Base-by-base conservation (phyloP, 805 yeast genomes). In the Yamadazyma akitaensis region DNA sequence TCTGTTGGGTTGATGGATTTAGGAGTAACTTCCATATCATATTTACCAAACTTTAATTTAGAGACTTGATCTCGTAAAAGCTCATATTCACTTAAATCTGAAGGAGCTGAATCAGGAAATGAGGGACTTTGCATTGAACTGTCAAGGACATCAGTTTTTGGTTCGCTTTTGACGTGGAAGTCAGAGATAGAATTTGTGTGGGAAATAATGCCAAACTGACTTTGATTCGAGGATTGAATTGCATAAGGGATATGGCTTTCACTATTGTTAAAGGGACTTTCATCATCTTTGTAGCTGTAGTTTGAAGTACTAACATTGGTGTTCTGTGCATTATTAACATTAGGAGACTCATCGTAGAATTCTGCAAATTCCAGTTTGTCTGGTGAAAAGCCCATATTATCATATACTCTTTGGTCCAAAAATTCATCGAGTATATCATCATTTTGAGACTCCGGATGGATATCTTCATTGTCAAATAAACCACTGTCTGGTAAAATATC, bases 381-480 rank as follows among this genome's bases (percentile, higher is more conserved):
- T 13, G 53, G 52, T 6, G 51, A 44, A 38, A 44, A 34, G 11
- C 43, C 36, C 41, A 45, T 42, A 34, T 40, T 42, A 26, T 76
- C 80, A 49, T 75, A 77, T 9, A 77, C 74, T 45, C 81, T 62
- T 51, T 77, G 75, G 55, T 79, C 82, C 44, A 79, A 63, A 46
- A 79, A 78, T 56, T 81, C 85, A 54, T 79, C 83, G 38, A 81
- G 57, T 31, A 81, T 69, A 50, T 81, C 84, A 18, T 70, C 75
- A 32, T 71, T 72, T 16, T 17, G 16, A 14, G 30, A 19, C 13
- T 34, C 31, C n/a, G 11, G 17, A 26, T 35, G 35, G 14, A 26
- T 2, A 18, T 25, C 26, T 5, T 17, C 40, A 19, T 34, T 30
- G 13, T 37, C 24, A 30, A 43, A 43, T 12, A 43, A 6, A 12